Base-by-base conservation (phyloP, 257 asterid species). In the Solanum neorickii region DNA sequence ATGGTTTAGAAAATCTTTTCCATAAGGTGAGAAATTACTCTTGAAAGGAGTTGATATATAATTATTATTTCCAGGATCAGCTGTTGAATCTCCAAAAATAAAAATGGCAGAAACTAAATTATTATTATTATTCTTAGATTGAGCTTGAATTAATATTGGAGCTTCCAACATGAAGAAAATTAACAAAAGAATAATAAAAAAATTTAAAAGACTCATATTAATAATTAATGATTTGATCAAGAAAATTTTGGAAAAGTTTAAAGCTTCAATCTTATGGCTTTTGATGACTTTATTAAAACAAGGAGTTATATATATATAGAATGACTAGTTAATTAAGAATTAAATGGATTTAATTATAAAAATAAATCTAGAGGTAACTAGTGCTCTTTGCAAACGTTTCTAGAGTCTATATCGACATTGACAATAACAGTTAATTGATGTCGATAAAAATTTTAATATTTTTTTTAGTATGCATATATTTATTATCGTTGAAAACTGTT, bases 61-160 rank as follows among this genome's bases (percentile, higher is more conserved):
- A 90, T 96, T 93, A 62, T 96, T 96, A 83, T 96, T 96, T 41
- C 99, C 99, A 11, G 98, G 92, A 77, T 96, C 99, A 7, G 83
- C 93, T 9, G 98, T 94, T 12, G 99, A 96, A 90, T 96, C 99
- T 9, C 99, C 99, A 70, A 96, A 95, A 0, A 94, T 76, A 13
- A 95, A 90, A 88, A 96, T 60, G n/a, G 95, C 87, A 0, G 95
- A 85, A 80, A 90, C 90, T 18, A 78, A 46, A 27, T 16, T 69
- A 7, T 29, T 78, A 7, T 29, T 78, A 25, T 46, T 78, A 16
- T 9, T 78, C 16, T 9, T 31, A 59, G 68, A 59, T 75, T 75
- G 85, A 46, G 77, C 23, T 86, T 56, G 39, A 70, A 82, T 49
- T 47, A 47, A 47, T 49, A 49, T 83, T 73, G 70, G 83, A 59